phyloP scores from a whole-genome alignment of 139 green algal genomes.

The Monoraphidium neglectum region DNA sequence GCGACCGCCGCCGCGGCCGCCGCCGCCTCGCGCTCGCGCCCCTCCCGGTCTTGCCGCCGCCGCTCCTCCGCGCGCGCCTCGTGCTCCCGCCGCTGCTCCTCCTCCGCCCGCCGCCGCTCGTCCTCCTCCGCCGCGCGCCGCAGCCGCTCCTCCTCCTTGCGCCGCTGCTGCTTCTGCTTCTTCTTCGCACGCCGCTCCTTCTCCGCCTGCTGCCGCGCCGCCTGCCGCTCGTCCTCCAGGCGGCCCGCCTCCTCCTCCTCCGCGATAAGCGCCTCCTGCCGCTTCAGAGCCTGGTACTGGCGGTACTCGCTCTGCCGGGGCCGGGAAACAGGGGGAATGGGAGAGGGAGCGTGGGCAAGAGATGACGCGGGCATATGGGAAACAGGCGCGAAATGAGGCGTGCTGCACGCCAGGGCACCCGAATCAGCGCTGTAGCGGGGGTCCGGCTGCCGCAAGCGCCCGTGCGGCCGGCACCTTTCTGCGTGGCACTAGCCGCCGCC shows the following conservation, averaged over 20 bases:
- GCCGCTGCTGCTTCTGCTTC: constrained; percentile 76
- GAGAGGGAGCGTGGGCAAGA: neutral
- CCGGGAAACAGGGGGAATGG: no score
- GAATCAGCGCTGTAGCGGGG: no score
- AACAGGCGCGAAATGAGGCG: no score
- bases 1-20: constrained; percentile 38
- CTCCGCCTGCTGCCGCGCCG: constrained; percentile 42
- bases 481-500: neutral
- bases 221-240: constrained; percentile 59
- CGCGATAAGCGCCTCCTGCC: constrained; percentile 90
- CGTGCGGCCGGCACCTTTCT: neutral
- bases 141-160: constrained; percentile 51
- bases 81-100: constrained; percentile 43
- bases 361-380: neutral
- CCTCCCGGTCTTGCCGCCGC: constrained; percentile 55
- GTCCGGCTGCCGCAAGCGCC: no score
- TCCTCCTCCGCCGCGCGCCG: constrained; percentile 45
- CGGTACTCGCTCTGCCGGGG: constrained; percentile 71
- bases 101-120: constrained; percentile 37
- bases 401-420: no score
- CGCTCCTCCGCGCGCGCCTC: constrained; percentile 15
- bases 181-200: constrained; percentile 79
- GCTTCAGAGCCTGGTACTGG: constrained; percentile 85
- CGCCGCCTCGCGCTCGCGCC: constrained; percentile 49
- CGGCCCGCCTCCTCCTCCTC: constrained; percentile 83